These are phyloP conservation scores for Emydomyces testavorans DNA, from an alignment of 2,329 filamentous ascomycete species.

Conservation along the genomic window DNA sequence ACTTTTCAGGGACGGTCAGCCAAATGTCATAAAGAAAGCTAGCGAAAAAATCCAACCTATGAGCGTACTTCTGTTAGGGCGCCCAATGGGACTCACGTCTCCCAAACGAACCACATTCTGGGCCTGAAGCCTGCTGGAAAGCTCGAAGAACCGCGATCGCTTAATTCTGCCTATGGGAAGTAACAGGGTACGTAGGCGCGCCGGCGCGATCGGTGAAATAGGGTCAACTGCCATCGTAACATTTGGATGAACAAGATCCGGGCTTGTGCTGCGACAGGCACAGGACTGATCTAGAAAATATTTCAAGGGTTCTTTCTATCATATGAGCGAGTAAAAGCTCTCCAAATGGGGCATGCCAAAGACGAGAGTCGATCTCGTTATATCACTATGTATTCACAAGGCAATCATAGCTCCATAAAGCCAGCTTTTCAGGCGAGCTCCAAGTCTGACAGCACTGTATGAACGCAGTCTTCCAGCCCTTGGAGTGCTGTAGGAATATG, in stretches of 20 bases:
- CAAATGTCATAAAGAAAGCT: background rate
- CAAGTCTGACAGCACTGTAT: too few relatives aligned
- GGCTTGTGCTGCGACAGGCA: background rate
- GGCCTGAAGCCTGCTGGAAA: conserved; percentile 63
- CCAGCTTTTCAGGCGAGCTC: too few relatives aligned
- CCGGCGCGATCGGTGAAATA: conserved; percentile 80
- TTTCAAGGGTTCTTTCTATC: background rate
- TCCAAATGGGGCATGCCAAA: too few relatives aligned
- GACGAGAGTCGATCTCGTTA: background rate
- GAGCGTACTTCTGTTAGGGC: conserved; percentile 69
- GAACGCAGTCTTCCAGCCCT: too few relatives aligned
- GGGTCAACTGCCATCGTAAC: conserved; percentile 72
- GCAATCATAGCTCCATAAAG: background rate
- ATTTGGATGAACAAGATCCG: conserved; percentile 2
- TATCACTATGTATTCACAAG: too few relatives aligned
- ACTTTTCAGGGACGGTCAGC: conserved; percentile 12
- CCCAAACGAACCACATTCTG: conserved; percentile 74
- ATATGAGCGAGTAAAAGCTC: background rate
- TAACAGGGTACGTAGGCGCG: conserved; percentile 76
- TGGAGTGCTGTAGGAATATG: too few relatives aligned
- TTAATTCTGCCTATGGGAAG: conserved; percentile 80
- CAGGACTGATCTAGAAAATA: background rate
- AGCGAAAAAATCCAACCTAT: conserved; percentile 4
- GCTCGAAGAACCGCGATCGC: conserved; percentile 64
- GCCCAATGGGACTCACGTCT: conserved; percentile 73